Evolutionary conservation across 805 yeast genomes (phyloP), one percentile per base, ranked within the genome.

Genomic region (Kuraishia piskuri): DNA sequence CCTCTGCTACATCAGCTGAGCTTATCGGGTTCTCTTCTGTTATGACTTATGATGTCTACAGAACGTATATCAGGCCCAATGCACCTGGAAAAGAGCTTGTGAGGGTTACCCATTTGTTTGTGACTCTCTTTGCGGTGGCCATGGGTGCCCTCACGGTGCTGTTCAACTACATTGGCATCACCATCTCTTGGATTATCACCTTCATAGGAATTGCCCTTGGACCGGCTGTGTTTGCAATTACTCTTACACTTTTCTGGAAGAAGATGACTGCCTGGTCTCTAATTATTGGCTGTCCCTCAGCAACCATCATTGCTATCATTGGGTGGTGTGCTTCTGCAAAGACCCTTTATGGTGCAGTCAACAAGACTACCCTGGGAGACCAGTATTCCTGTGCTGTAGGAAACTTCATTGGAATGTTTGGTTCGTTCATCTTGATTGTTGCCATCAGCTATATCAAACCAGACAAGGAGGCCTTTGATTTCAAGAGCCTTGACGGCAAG

Each of bases 241-340:
- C 76, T 17, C 61, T 75, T 54, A 71, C 80, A 0, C 64, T 76
- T 51, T 72, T 76, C 54, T 74, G 76, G 49, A 66, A 59, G 49
- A 69, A 64, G 68, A 71, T 49, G 66, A 60, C 55, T 67, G 71
- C 59, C 68, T 75, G 50, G 68, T 57, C 61, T 46, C 54, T 66
- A 50, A 52, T 74, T 53, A 68, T 67, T 58, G 80, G 76, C 55
- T 74, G 77, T 55, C 68, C 82, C 14, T 69, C 77, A 71, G 76
- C 78, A 53, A 74, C 80, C 1, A 78, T 78, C 25, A 74, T 78
- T 58, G 78, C 78, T 22, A 76, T 79, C 53, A 79, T 78, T 3
- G 72, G 77, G 22, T 70, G 74, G 73, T 54, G 66, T 53, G 71
- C 62, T 52, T 73, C 74, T 46, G 66, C 79, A 14, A 78, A 82